Evolutionary conservation across 148 eudicot species (phyloP).

Genomic region (Beta vulgaris): DNA sequence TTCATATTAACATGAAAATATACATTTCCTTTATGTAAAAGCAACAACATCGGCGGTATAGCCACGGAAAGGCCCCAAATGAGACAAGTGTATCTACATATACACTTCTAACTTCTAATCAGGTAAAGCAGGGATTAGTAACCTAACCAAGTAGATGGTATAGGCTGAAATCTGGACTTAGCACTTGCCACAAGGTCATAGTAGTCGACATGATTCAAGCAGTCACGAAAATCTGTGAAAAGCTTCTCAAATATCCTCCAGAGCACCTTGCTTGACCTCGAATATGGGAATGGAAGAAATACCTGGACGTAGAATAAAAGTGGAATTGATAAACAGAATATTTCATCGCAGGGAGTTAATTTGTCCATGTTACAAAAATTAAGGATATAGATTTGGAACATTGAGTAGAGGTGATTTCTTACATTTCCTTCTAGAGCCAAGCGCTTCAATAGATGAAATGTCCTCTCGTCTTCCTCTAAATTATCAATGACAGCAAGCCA

Average conservation of each 20-base stretch:
- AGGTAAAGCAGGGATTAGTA: constrained; percentile 29
- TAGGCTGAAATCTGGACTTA: constrained; percentile 64
- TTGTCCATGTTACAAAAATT: background rate
- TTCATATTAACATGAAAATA: too few relatives aligned
- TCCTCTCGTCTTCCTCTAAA: constrained; percentile 55
- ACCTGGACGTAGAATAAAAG: constrained; percentile 37
- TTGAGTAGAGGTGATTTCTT: constrained; percentile 35
- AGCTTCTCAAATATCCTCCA: constrained; percentile 79
- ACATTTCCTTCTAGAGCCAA: constrained; percentile 64
- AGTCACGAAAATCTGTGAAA: constrained; percentile 81
- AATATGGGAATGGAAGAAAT: constrained; percentile 64
- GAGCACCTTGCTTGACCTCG: constrained; percentile 58
- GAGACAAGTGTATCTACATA: background rate
- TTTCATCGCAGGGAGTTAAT: background rate
- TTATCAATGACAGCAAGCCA: constrained; percentile 79
- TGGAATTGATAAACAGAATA: background rate
- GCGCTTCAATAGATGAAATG: constrained; percentile 61
- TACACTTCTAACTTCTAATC: constrained; percentile 14
- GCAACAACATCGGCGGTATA: too few relatives aligned
- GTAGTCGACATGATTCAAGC: constrained; percentile 49
- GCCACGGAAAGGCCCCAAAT: too few relatives aligned
- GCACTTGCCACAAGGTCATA: constrained; percentile 57
- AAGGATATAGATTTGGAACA: background rate
- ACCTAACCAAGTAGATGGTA: constrained; percentile 76
- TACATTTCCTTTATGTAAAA: too few relatives aligned